Evolutionary conservation across 441 rosid genomes (phyloP).

Genomic region (Adansonia madagascariensis): DNA sequence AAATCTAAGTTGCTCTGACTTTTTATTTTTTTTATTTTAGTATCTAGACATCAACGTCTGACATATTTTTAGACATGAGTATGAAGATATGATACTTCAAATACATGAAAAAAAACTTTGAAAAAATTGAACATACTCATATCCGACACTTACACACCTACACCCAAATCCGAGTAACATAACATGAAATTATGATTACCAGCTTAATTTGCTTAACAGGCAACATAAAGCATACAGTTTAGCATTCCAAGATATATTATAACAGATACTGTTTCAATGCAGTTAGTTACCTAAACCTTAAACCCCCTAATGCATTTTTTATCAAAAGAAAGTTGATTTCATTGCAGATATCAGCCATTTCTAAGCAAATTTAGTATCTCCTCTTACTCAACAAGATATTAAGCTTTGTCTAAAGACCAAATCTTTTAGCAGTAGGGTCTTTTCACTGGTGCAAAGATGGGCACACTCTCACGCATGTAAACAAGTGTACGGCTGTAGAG

Average conservation of each 20-base stretch:
- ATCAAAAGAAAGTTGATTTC: not conserved
- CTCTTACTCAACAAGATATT: not conserved
- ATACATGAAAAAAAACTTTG: too few species aligned
- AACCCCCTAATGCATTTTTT: not conserved
- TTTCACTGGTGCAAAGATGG: conserved; percentile 1
- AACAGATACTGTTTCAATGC: not conserved
- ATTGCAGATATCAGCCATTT: not conserved
- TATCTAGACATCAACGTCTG: too few species aligned
- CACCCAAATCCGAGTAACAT: too few species aligned
- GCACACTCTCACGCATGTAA: not conserved
- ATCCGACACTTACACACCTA: too few species aligned
- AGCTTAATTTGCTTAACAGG: not conserved
- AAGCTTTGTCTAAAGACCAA: conserved; percentile 2
- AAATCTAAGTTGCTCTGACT: too few species aligned
- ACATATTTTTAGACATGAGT: too few species aligned
- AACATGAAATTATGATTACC: not conserved
- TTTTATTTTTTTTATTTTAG: too few species aligned
- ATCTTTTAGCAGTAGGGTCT: not conserved
- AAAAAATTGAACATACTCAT: too few species aligned
- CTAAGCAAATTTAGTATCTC: not conserved
- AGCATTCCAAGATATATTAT: not conserved
- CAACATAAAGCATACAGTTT: not conserved
- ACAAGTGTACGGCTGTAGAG: conserved; percentile 26
- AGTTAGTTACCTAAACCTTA: not conserved
- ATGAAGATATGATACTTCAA: too few species aligned